Evolutionary conservation across 2,329 filamentous ascomycete genomes (phyloP), one percentile per base, ranked within the genome.

Genomic region (Colletotrichum eleusines): DNA sequence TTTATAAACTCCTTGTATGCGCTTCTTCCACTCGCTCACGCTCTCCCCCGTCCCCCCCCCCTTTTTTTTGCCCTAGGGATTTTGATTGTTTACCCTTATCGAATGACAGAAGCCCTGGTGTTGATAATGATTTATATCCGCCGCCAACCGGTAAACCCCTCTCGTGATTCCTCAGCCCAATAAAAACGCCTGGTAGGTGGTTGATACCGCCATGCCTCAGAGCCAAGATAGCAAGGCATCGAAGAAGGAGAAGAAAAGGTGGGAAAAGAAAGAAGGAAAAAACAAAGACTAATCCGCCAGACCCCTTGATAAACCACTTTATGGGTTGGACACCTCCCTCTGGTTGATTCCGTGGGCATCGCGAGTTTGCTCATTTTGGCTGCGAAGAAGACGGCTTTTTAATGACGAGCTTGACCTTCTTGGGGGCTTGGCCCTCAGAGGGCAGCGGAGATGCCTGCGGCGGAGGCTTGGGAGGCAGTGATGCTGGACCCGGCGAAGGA

Each of bases 341-440:
- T 20, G 16, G 28, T 16, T 9, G 42, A 11, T 20, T 12, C 26
- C n/a, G 33, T 23, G 23, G 7, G 33, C 33, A 18, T 48, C 26
- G n/a, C 54, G 26, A 20, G 23, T 18, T 14, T n/a, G 20, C n/a
- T 35, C 53, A 63, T 23, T 68, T 71, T 7, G 64, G 64, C 18
- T 60, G 54, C 20, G 44, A 62, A 1, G 53, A 58, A 2, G 66
- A 59, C 14, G 72, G 72, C 42, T 64, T 72, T 59, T 73, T 73
- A 20, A 73, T 71, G 50, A 73, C 72, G 31, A 73, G 53, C 64
- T 73, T 73, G 16, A 73, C 71, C 28, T 68, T 61, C 64, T 73
- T 73, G 16, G 67, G 67, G 14, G 72, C 54, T 23, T 72, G 68
- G 6, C 69, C 71, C n/a, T 62, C 63, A 5, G 50, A 14, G 0